phyloP scores from a whole-genome alignment of 768 basidiomycete species.

The Collybia mongolica region DNA sequence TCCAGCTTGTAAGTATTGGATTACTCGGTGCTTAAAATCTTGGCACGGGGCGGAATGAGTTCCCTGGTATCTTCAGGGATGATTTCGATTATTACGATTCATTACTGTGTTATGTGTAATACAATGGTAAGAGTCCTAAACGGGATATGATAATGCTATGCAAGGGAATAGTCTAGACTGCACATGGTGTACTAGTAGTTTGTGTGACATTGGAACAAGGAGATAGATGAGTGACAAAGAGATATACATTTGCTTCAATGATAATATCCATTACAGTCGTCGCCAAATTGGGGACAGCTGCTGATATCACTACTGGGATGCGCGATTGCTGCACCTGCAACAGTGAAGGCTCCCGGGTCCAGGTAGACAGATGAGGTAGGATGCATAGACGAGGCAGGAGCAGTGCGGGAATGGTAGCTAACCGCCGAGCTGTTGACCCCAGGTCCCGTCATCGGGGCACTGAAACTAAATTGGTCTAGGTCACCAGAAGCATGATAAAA shows the following conservation, averaged over 20 bases:
- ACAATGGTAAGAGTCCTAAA: slow-evolving; percentile 1
- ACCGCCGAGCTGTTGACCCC: slow-evolving; percentile 22
- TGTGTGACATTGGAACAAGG: neutral
- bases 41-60: too few relatives aligned
- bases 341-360: slow-evolving; percentile 20
- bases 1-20: too few relatives aligned
- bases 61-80: too few relatives aligned
- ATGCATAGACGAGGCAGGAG: slow-evolving; percentile 20
- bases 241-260: slow-evolving; percentile 20
- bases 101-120: neutral
- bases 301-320: slow-evolving; percentile 33
- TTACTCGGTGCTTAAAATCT: too few relatives aligned
- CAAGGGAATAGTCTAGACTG: neutral
- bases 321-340: slow-evolving; percentile 25
- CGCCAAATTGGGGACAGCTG: slow-evolving; percentile 43
- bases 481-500: slow-evolving; percentile 43
- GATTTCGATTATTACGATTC: too few relatives aligned
- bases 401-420: slow-evolving; percentile 27
- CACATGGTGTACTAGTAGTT: slow-evolving; percentile 5
- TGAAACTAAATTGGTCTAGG: slow-evolving; percentile 52
- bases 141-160: slow-evolving; percentile 4
- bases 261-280: slow-evolving; percentile 34
- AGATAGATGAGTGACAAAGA: neutral
- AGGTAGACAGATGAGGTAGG: slow-evolving; percentile 17
- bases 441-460: slow-evolving; percentile 30